Evolutionary conservation across 2,329 filamentous ascomycete genomes (phyloP).

Genomic region (Cladorrhinum sp.): DNA sequence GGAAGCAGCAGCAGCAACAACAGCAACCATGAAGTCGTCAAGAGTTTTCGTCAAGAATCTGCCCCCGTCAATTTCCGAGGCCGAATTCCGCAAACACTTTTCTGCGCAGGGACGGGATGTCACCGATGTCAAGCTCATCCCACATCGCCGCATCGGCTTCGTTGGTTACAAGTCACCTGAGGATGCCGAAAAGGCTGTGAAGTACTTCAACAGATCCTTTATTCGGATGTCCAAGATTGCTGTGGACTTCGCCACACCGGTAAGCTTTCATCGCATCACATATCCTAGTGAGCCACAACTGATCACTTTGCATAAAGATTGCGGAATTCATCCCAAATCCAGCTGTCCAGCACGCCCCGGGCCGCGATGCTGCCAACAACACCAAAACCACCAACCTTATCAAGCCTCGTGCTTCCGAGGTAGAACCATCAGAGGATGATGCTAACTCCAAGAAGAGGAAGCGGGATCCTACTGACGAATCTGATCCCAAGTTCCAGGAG

Average conservation of each 20-base stretch:
- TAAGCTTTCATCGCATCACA: slow-evolving; percentile 39
- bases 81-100: slow-evolving; percentile 88
- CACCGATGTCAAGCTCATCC: slow-evolving; percentile 90
- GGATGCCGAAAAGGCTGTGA: slow-evolving; percentile 78
- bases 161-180: slow-evolving; percentile 85
- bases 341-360: slow-evolving; percentile 12
- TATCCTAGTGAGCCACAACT: slow-evolving; percentile 10
- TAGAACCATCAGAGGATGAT: slow-evolving; percentile 20
- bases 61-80: slow-evolving; percentile 79
- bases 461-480: slow-evolving; percentile 54
- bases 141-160: slow-evolving; percentile 88
- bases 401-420: slow-evolving; percentile 8
- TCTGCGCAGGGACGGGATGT: slow-evolving; percentile 67
- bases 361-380: slow-evolving; percentile 11
- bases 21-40: slow-evolving; percentile 53
- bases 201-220: slow-evolving; percentile 93
- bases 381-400: background rate
- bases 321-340: slow-evolving; percentile 23
- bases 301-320: slow-evolving; percentile 25
- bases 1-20: slow-evolving; percentile 1
- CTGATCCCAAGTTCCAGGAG: slow-evolving; percentile 80
- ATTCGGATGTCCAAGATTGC: slow-evolving; percentile 93
- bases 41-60: slow-evolving; percentile 77
- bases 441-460: slow-evolving; percentile 62
- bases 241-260: slow-evolving; percentile 83